Evolutionary conservation across 305 asterid species (phyloP).

Genomic region (Solanum hybrid): DNA sequence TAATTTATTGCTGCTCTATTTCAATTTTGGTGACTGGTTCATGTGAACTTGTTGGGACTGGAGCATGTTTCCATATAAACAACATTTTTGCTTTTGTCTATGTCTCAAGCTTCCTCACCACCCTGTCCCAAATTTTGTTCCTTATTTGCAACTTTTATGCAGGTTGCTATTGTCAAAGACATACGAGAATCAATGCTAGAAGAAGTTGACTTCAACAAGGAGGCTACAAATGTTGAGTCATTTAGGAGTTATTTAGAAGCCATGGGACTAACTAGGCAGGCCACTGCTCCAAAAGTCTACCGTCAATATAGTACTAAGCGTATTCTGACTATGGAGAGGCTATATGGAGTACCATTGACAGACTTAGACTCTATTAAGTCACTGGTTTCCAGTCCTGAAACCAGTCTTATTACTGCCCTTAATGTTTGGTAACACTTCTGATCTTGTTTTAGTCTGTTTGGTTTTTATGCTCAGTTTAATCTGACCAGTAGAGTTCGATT

Average conservation of each 20-base stretch:
- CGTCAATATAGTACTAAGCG: constrained; percentile 56
- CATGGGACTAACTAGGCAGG: constrained; percentile 87
- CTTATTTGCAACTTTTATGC: constrained; percentile 14
- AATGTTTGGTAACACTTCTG: constrained; percentile 67
- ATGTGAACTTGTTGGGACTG: background rate
- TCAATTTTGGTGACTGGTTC: background rate
- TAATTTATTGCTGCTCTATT: background rate
- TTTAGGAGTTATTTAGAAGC: constrained; percentile 76
- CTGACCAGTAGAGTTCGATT: background rate
- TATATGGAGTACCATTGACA: constrained; percentile 94
- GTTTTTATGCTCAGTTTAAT: background rate
- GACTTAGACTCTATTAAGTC: constrained; percentile 83
- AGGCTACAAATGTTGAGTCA: constrained; percentile 77
- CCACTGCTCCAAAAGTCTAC: constrained; percentile 92
- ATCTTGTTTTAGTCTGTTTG: constrained; percentile 1
- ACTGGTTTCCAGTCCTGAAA: constrained; percentile 78
- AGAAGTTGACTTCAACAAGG: constrained; percentile 92
- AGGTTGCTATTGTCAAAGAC: constrained; percentile 96
- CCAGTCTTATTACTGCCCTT: constrained; percentile 85
- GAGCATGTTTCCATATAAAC: background rate
- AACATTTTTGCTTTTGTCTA: background rate
- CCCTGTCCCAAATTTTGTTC: background rate
- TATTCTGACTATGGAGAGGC: constrained; percentile 91
- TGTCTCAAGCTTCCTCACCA: background rate
- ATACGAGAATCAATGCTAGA: constrained; percentile 96